Evolutionary conservation across 805 yeast genomes (phyloP), one percentile per base, ranked within the genome.

Genomic region (Tetrapisispora taiwanensis): DNA sequence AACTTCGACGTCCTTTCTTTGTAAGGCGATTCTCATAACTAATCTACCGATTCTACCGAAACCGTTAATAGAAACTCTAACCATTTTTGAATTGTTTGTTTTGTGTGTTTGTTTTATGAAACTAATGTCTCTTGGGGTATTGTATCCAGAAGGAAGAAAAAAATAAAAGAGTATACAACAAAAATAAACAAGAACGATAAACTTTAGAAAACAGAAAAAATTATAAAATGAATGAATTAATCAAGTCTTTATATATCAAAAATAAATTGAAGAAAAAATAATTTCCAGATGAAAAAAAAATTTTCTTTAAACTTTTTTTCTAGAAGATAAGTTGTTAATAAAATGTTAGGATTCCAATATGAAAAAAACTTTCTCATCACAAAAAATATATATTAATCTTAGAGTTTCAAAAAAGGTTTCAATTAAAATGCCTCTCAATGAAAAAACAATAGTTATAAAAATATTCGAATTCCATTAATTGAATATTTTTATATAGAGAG

Each of bases 21-120:
- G 36, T 54, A 76, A 66, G 52, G 81, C 81, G 52, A 77, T 67
- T 76, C 84, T 76, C 59, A 76, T 63, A 51, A 78, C 84, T 58
- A 78, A 71, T 71, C 84, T 75, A 60, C 84, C 84, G 62, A 78
- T 78, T 71, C 84, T 74, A 63, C 84, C 84, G 75, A 78, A 78
- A 59, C 84, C 84, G 75, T 78, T 78, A 66, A 79, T 78, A 68
- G 84, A 81, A 67, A 79, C 71, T 48, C 58, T 60, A 46, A 59
- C 59, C 61, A 57, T 59, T 50, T n/a, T 47, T 54, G 38, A 36
- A 39, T 46, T 36, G 33, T 27, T 37, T 37, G 42, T 43, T 44
- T 41, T 48, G 41, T 44, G 22, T 43, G 35, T 31, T 42, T 32
- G 35, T 31, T 31, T 30, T 38, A 22, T 40, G 42, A 44, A 46